Conservation (phyloP, 352 stramenopile species). For the Blastocystis sp. region DNA sequence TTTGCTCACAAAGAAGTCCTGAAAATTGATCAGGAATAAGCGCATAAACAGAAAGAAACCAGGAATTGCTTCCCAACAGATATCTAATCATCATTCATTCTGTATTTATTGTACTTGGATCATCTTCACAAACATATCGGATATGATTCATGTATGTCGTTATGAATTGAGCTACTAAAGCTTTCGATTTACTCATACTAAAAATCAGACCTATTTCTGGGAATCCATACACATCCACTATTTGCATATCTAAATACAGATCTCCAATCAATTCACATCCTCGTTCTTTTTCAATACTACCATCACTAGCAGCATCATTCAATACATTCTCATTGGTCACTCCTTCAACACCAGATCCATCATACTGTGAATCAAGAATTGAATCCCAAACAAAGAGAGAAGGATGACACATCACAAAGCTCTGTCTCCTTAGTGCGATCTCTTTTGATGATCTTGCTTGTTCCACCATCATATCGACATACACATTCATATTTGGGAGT, state of each 20-base stretch:
- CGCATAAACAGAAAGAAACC: constrained; percentile 27
- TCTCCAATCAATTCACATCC: constrained; percentile 17
- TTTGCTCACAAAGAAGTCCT: constrained; percentile 57
- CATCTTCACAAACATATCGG: not conserved
- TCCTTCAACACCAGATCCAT: not conserved
- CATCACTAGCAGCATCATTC: not conserved
- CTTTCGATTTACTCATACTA: constrained; percentile 7
- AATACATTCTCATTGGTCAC: not conserved
- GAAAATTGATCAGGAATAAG: constrained; percentile 46
- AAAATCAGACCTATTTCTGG: not conserved
- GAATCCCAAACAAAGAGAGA: constrained; percentile 19
- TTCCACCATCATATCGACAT: constrained; percentile 44
- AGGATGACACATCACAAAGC: not conserved
- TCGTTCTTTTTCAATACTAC: not conserved
- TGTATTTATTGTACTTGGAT: not conserved
- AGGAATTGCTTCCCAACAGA: constrained; percentile 40
- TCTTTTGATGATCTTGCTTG: not conserved
- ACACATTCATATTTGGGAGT: constrained; percentile 45
- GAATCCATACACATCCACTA: not conserved
- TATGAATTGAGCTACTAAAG: constrained; percentile 14
- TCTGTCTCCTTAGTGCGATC: not conserved
- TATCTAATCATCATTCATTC: not conserved
- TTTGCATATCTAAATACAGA: constrained; percentile 40
- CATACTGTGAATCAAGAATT: not conserved
- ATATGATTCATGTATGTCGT: constrained; percentile 1